Evolutionary conservation across 2,329 filamentous ascomycete species (phyloP), one percentile per base, ranked within the genome.

Genomic region (Sarocladium kiliense): DNA sequence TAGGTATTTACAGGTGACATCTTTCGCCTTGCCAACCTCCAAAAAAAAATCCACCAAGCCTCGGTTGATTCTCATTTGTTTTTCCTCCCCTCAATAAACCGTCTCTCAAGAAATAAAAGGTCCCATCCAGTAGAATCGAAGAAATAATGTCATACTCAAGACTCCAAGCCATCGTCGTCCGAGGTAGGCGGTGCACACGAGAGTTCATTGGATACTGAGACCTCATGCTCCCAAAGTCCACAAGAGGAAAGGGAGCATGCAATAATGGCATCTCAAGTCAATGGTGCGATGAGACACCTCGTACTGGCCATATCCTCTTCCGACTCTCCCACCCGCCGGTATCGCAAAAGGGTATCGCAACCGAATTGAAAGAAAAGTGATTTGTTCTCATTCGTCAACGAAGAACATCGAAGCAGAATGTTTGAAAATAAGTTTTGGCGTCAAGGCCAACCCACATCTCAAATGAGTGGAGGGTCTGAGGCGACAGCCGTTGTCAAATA

Each of bases 291-390:
- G n/a, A n/a, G n/a, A n/a, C 21, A 23, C n/a, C 12, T 18, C 21
- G 12, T 21, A n/a, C 25, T 37, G 26, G 21, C 26, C 6, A 12
- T 5, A 21, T 27, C 19, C 21, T 27, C 39, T 34, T 37, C 37
- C 2, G 26, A 45, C 44, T 53, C 32, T 37, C 10, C 34, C 39
- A 45, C 36, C 50, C 58, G 50, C 50, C 41, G 34, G 41, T 49
- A 44, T 21, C 32, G n/a, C 60, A 67, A 68, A 60, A 62, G 67
- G 67, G 67, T 70, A 70, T 70, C 67, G 64, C 64, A 63, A 55
- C 60, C 64, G 62, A 68, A 68, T 59, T 56, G 63, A 67, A 67
- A 54, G 54, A 61, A 64, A 57, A 57, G 55, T 60, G 58, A 62
- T 59, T 60, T 54, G 47, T 51, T 51, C 47, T 51, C 30, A 49